Percentiles rank a stretch among this genome's conserved stretches.
These are phyloP conservation scores for Ophiostoma sp. DNA, from an alignment of 2,329 filamentous ascomycete species.

Conservation along the genomic window DNA sequence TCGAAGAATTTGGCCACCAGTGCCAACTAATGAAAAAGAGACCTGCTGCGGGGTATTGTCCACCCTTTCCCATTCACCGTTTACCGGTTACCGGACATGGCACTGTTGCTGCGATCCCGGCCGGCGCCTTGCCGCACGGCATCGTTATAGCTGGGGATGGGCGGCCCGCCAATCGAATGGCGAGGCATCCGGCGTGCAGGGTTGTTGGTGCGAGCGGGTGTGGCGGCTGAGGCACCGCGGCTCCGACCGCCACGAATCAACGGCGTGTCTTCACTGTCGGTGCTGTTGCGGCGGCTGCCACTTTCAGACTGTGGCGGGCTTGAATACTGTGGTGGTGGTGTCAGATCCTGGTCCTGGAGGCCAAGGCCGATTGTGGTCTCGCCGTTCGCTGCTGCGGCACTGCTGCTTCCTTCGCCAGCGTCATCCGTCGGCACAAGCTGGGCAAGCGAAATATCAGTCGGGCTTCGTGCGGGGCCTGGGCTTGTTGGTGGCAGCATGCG, in stretches of 20 bases:
- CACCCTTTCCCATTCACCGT: neutral
- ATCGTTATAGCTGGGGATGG: conserved; percentile 81
- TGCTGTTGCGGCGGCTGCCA: conserved; percentile 57
- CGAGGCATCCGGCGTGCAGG: conserved; percentile 20
- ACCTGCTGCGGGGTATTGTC: neutral
- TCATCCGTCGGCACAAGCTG: conserved; percentile 73
- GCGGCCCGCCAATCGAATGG: conserved; percentile 47
- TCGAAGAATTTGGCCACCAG: conserved; percentile 16
- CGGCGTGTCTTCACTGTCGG: conserved; percentile 57
- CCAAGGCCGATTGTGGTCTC: conserved; percentile 43
- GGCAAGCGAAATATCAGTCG: conserved; percentile 93
- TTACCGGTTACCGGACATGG: conserved; percentile 27
- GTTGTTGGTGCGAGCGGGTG: conserved; percentile 33
- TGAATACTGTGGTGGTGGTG: conserved; percentile 71
- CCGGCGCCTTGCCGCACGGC: conserved; percentile 61
- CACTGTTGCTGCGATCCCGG: conserved; percentile 48
- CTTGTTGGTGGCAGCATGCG: conserved; percentile 75
- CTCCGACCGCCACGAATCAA: conserved; percentile 53
- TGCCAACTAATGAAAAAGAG: neutral
- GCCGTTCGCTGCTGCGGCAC: conserved; percentile 34
- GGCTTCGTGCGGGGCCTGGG: conserved; percentile 84
- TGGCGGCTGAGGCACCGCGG: conserved; percentile 51
- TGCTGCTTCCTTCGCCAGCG: conserved; percentile 66
- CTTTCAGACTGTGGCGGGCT: conserved; percentile 64
- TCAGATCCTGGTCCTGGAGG: conserved; percentile 58